Evolutionary conservation across 2,329 filamentous ascomycete species (phyloP).

Genomic region (Eutypa lata): DNA sequence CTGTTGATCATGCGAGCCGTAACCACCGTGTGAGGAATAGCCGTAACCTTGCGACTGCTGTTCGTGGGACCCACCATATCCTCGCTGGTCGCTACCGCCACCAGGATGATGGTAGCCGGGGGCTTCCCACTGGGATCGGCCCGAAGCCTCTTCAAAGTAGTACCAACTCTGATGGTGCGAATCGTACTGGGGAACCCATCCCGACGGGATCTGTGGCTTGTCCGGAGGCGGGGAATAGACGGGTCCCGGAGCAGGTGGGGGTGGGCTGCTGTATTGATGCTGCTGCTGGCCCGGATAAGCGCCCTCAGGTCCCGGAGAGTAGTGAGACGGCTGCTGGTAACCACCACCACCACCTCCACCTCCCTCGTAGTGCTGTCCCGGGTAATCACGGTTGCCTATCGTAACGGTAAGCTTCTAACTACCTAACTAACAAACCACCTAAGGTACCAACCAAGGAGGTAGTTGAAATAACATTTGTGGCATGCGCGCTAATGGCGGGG

Average conservation of each 20-base stretch:
- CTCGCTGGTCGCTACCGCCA: slow-evolving; percentile 12
- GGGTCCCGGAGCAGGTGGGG: slow-evolving; percentile 19
- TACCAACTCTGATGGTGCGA: slow-evolving; percentile 59
- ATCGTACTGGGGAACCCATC: slow-evolving; percentile 64
- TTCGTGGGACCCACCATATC: slow-evolving; percentile 14
- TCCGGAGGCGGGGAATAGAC: slow-evolving; percentile 32
- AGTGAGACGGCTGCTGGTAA: slow-evolving; percentile 12
- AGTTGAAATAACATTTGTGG: too few species aligned
- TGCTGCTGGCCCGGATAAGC: too few species aligned
- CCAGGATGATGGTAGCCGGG: slow-evolving; percentile 37
- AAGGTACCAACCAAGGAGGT: too few species aligned
- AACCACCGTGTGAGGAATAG: slow-evolving; percentile 5
- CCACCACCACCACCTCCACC: slow-evolving; percentile 10
- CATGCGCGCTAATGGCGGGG: too few species aligned
- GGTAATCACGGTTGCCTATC: slow-evolving; percentile 21
- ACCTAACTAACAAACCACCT: too few species aligned
- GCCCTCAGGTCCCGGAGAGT: slow-evolving; percentile 1
- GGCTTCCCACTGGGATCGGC: slow-evolving; percentile 62
- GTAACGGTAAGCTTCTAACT: too few species aligned
- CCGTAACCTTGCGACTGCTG: slow-evolving; percentile 9
- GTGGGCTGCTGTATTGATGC: slow-evolving; percentile 16
- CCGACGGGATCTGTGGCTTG: slow-evolving; percentile 52
- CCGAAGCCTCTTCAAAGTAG: slow-evolving; percentile 60
- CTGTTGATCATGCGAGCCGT: too few species aligned
- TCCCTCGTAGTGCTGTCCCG: slow-evolving; percentile 22